Conservation (phyloP, 306 rosid species). For the Ceratonia siliqua region DNA sequence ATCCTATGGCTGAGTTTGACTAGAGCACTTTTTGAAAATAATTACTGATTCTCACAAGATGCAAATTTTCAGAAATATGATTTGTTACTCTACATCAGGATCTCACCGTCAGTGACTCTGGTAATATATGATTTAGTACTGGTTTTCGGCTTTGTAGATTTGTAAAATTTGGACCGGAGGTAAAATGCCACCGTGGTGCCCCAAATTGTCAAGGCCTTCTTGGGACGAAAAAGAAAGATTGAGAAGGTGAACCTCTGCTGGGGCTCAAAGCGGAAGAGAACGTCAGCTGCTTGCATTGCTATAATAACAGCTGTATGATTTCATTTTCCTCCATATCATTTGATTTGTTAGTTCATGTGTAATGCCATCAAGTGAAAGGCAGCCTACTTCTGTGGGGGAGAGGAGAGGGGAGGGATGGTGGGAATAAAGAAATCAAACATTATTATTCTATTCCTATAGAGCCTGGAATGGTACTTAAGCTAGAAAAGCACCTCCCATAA, state of each 20-base stretch:
- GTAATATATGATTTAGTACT: neutral
- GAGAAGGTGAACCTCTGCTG: constrained; percentile 54
- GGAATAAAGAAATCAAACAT: constrained; percentile 21
- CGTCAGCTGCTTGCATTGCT: constrained; percentile 43
- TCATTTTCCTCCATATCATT: constrained; percentile 34
- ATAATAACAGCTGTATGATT: constrained; percentile 40
- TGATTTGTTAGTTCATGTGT: neutral
- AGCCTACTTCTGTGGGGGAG: neutral
- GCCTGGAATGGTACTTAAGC: too few species aligned
- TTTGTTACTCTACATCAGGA: neutral
- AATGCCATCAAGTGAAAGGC: constrained; percentile 16
- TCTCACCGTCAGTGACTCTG: neutral
- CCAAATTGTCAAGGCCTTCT: constrained; percentile 82
- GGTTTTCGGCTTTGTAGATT: constrained; percentile 52
- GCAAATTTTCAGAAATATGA: neutral
- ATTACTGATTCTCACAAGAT: neutral
- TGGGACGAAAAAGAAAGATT: constrained; percentile 77
- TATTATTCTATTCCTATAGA: neutral
- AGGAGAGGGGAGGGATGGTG: neutral
- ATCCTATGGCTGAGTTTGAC: constrained; percentile 6
- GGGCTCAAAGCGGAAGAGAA: constrained; percentile 86
- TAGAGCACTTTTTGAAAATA: neutral
- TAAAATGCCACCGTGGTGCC: constrained; percentile 77
- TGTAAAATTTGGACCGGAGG: constrained; percentile 96
- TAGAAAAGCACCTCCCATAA: too few species aligned